phyloP scores from a whole-genome alignment of 1,284 basidiomycete species.

The Microbotryum saponariae region DNA sequence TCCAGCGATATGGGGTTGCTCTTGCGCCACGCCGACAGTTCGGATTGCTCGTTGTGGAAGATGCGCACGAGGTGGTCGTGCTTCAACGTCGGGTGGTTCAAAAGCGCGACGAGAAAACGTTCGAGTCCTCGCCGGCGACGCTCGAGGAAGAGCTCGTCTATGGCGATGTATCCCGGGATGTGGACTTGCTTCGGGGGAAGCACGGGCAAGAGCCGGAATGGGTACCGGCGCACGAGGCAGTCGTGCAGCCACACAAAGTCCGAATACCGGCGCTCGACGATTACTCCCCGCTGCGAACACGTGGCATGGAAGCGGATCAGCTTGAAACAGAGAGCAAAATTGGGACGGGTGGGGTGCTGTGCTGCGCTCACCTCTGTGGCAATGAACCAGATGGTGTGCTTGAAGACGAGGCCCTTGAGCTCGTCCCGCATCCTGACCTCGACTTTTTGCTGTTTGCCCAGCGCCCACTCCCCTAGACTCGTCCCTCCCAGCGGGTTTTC shows the following conservation, averaged over 20 bases:
- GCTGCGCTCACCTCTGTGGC: conserved; percentile 4
- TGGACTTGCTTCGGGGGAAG: conserved; percentile 84
- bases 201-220: conserved; percentile 80
- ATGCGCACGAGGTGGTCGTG: conserved; percentile 71
- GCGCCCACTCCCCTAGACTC: conserved; percentile 8
- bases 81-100: conserved; percentile 84
- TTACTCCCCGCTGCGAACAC: conserved; percentile 7
- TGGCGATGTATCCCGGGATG: conserved; percentile 55
- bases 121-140: conserved; percentile 79
- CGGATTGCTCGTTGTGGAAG: conserved; percentile 48
- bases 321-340: background rate
- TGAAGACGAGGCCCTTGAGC: conserved; percentile 16
- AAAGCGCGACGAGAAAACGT: conserved; percentile 67
- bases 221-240: conserved; percentile 62
- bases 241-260: conserved; percentile 87
- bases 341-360: background rate
- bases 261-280: conserved; percentile 55
- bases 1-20: conserved; percentile 52
- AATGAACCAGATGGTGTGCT: conserved; percentile 22
- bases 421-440: conserved; percentile 9
- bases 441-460: conserved; percentile 4
- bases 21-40: conserved; percentile 31
- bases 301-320: background rate
- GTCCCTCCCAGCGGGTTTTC: background rate
- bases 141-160: conserved; percentile 78